Evolutionary conservation across 495 filamentous ascomycete species (phyloP).

Genomic region (Lepraria neglecta): DNA sequence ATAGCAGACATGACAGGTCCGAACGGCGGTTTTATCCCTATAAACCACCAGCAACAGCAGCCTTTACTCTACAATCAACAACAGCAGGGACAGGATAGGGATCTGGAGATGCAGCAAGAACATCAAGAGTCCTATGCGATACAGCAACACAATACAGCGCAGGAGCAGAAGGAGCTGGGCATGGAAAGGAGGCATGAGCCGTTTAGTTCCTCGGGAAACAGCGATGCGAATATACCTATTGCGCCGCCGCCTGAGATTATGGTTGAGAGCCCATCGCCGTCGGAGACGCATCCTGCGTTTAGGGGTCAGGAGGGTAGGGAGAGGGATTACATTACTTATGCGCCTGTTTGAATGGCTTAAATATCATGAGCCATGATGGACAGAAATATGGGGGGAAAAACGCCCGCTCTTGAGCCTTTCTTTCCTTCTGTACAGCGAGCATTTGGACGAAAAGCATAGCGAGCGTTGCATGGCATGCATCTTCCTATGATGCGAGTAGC

Average conservation of each 20-base stretch:
- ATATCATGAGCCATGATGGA: not conserved
- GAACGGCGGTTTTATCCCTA: slow-evolving; percentile 1
- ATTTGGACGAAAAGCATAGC: too few relatives aligned
- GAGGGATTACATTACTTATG: not conserved
- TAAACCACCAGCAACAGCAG: not conserved
- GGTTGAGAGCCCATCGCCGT: not conserved
- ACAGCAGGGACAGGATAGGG: not conserved
- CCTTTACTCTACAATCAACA: not conserved
- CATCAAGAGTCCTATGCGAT: not conserved
- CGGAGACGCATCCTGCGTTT: not conserved
- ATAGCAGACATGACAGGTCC: slow-evolving; percentile 1
- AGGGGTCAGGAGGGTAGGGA: not conserved
- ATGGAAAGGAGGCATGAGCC: too few relatives aligned
- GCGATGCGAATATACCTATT: not conserved
- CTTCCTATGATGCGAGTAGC: too few relatives aligned
- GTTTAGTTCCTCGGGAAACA: too few relatives aligned
- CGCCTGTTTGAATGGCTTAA: not conserved
- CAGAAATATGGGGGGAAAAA: not conserved
- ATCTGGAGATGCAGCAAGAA: not conserved
- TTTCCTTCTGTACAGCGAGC: too few relatives aligned
- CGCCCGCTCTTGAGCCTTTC: too few relatives aligned
- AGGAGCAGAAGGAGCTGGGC: not conserved
- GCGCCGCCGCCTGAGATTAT: not conserved
- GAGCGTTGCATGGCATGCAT: too few relatives aligned
- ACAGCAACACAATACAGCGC: not conserved